Evolutionary conservation across 2,329 filamentous ascomycete species (phyloP), one percentile per base, ranked within the genome.

Genomic region (Camillea tinctor): DNA sequence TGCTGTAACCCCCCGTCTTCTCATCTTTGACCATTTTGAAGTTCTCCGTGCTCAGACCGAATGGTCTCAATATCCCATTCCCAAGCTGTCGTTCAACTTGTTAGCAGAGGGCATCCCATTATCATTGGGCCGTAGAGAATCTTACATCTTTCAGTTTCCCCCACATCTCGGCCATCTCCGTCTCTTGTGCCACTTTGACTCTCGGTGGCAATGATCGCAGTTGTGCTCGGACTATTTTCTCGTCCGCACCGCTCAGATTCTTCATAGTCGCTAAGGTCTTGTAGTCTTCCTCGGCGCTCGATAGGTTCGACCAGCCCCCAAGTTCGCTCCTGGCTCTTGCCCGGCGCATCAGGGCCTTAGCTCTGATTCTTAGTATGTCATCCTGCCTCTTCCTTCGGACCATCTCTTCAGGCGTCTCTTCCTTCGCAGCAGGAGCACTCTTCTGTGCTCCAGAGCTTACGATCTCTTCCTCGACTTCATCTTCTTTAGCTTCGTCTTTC

Each of bases 161-260:
- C 93, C 97, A 96, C 93, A 98, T 97, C 77, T 99, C 94, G 2
- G 85, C 88, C 84, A 95, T 92, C 76, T 99, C 95, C 67, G 84
- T 84, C 71, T 97, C 89, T 76, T 93, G 92, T 1, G 93, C 93
- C 19, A 84, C 84, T 65, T 94, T 91, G 54, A 92, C 84, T 63
- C 83, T 82, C 1, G 83, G 79, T 1, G 92, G 91, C 48, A 98
- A 76, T 21, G 80, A 78, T 15, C 80, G 75, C 60, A 96, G 79
- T 67, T 92, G 89, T 24, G 80, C 76, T 56, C 86, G 80, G 1
- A 96, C 89, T 17, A 89, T 84, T 68, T 83, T 87, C 71, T 79
- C 80, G 69, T 97, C 93, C 8, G 85, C 80, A 0, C 81, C 69
- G 0, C 86, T 83, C 1, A 97, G 79, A 63, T 84, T 86, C 3